phyloP scores from a whole-genome alignment of 1,284 basidiomycete genomes.

The Boletus austroedulis region DNA sequence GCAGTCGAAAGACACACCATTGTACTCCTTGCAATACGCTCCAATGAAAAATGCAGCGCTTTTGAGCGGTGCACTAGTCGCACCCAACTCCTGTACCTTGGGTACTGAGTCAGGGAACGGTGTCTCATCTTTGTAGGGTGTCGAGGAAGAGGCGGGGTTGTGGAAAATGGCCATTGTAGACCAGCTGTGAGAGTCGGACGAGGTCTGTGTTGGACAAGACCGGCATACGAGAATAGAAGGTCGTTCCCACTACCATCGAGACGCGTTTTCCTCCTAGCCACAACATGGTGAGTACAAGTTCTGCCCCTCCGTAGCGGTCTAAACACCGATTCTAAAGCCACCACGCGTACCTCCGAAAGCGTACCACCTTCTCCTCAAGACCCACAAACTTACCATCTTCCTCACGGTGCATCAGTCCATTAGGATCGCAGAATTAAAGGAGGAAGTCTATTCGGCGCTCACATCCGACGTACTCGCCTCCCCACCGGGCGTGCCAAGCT shows the following conservation, averaged over 20 bases:
- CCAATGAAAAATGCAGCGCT: constrained; percentile 98
- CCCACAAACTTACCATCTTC: constrained; percentile 65
- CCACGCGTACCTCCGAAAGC: constrained; percentile 49
- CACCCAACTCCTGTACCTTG: constrained; percentile 87
- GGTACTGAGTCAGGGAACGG: constrained; percentile 75
- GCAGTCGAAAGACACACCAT: constrained; percentile 60
- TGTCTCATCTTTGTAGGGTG: constrained; percentile 65
- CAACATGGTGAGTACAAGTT: constrained; percentile 26
- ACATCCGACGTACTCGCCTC: constrained; percentile 41
- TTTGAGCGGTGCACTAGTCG: constrained; percentile 92
- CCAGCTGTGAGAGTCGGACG: background rate
- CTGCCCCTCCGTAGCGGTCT: background rate
- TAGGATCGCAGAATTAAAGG: constrained; percentile 57
- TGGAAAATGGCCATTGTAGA: constrained; percentile 53
- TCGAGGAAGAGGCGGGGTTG: constrained; percentile 39
- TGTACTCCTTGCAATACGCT: constrained; percentile 93
- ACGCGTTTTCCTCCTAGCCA: background rate
- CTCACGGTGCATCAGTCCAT: constrained; percentile 52
- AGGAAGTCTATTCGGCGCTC: constrained; percentile 60
- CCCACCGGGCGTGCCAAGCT: constrained; percentile 10
- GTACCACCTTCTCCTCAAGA: constrained; percentile 64
- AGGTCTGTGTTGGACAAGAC: constrained; percentile 8
- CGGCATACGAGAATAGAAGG: constrained; percentile 25
- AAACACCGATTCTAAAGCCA: constrained; percentile 34
- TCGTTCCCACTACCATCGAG: constrained; percentile 21